Evolutionary conservation across 192 early-diverging fungal species (phyloP).

Genomic region (Entrophospora sp.): DNA sequence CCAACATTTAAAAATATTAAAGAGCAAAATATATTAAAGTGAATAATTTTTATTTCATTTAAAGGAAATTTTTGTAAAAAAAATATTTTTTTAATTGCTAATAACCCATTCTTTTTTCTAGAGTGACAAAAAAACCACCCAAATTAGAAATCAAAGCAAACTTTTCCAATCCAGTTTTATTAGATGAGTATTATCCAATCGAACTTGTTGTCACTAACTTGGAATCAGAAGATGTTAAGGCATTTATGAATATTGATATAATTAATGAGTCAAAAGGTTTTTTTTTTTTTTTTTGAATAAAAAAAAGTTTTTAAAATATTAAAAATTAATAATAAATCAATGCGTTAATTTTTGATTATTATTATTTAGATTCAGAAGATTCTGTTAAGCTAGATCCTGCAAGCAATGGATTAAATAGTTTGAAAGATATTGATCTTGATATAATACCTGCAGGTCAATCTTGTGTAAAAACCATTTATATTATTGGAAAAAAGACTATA

Average conservation of each 20-base stretch:
- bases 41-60: too few species aligned
- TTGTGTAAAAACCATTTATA: conserved; percentile 18
- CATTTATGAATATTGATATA: conserved; percentile 46
- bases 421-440: conserved; percentile 36
- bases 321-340: too few species aligned
- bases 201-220: conserved; percentile 50
- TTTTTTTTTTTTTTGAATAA: too few species aligned
- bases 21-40: too few species aligned
- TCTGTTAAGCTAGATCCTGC: not conserved
- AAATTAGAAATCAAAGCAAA: conserved; percentile 42
- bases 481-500: conserved; percentile 18
- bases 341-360: too few species aligned
- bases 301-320: too few species aligned
- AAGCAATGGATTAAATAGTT: not conserved
- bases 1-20: too few species aligned
- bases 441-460: conserved; percentile 28
- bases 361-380: too few species aligned
- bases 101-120: too few species aligned
- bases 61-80: too few species aligned
- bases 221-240: conserved; percentile 49
- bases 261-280: conserved; percentile 21
- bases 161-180: conserved; percentile 46
- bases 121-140: conserved; percentile 51
- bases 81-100: too few species aligned
- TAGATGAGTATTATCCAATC: conserved; percentile 60